These are phyloP conservation scores for Crucihimalaya himalaica DNA, from an alignment of 345 rosid genomes.

Conservation along the genomic window DNA sequence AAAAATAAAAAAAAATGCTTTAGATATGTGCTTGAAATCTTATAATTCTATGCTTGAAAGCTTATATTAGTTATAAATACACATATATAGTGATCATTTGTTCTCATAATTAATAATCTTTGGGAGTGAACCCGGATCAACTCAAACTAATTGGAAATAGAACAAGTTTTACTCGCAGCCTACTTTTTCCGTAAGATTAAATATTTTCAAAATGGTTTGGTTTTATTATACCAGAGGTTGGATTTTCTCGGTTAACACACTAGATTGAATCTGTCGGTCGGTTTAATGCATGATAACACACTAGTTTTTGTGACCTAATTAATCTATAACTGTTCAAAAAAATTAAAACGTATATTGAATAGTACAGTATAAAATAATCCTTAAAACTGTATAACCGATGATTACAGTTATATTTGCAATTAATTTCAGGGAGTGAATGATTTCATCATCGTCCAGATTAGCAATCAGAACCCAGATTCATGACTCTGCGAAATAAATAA, in stretches of 20 bases:
- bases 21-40: too few species aligned
- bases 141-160: too few species aligned
- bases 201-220: background rate
- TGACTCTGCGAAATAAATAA: background rate
- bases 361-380: background rate
- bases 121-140: too few species aligned
- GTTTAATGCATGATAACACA: too few species aligned
- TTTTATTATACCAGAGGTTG: background rate
- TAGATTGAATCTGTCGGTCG: background rate
- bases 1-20: background rate
- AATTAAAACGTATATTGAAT: background rate
- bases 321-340: background rate
- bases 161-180: too few species aligned
- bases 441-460: background rate
- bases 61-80: background rate
- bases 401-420: background rate
- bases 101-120: background rate
- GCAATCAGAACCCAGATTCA: slow-evolving; percentile 11
- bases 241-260: background rate
- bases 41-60: background rate
- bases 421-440: background rate
- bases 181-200: background rate
- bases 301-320: background rate
- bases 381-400: background rate
- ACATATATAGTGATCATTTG: background rate